Percentiles rank a stretch among this genome's conserved stretches.
Evolutionary conservation across 352 stramenopile species (phyloP).

Genomic region (Achlya hypogyna): DNA sequence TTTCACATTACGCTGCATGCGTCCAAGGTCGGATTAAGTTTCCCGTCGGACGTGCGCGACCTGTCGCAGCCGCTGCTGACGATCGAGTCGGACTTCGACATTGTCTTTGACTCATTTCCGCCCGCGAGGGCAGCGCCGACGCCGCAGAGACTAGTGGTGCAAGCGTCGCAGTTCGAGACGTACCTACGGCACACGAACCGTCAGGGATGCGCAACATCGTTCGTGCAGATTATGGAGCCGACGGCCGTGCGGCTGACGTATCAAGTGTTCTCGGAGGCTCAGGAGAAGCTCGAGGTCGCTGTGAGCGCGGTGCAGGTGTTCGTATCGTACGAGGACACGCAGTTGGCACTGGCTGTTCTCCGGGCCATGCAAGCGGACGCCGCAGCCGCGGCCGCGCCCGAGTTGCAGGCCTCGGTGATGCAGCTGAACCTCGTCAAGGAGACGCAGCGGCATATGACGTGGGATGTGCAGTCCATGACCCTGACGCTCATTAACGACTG

Average conservation of each 20-base stretch:
- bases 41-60: constrained; percentile 46
- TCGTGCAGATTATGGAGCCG: constrained; percentile 74
- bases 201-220: constrained; percentile 40
- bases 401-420: neutral
- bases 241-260: constrained; percentile 56
- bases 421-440: constrained; percentile 24
- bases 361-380: constrained; percentile 1
- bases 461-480: constrained; percentile 49
- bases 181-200: constrained; percentile 42
- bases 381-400: constrained; percentile 24
- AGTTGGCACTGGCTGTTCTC: constrained; percentile 44
- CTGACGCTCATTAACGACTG: constrained; percentile 81
- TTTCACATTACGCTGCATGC: constrained; percentile 38
- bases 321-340: constrained; percentile 66
- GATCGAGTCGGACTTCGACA: constrained; percentile 42
- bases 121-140: neutral
- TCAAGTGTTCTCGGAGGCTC: constrained; percentile 56
- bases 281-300: constrained; percentile 61
- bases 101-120: constrained; percentile 11
- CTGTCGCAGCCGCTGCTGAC: constrained; percentile 35
- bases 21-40: constrained; percentile 38
- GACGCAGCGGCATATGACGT: constrained; percentile 70
- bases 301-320: constrained; percentile 76
- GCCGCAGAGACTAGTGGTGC: neutral
- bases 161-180: constrained; percentile 2